phyloP scores from a whole-genome alignment of 176 grass and related monocot genomes.

The Calamus simplicifolius region DNA sequence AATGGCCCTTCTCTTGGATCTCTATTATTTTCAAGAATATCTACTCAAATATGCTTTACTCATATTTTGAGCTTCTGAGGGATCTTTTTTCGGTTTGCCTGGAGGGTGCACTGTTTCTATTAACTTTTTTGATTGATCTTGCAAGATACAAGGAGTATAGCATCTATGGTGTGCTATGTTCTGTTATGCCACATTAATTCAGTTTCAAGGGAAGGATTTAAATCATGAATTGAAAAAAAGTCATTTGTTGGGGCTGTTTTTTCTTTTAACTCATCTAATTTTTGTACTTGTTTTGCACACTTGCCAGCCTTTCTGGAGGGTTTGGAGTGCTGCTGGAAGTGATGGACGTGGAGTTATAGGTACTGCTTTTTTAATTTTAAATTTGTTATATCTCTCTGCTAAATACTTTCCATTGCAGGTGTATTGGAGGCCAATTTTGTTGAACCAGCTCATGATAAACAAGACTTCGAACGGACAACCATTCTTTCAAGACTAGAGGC shows the following conservation, averaged over 20 bases:
- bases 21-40: no score
- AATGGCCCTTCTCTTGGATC: no score
- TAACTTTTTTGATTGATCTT: no score
- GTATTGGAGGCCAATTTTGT: constrained; percentile 94
- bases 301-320: constrained; percentile 90
- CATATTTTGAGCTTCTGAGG: no score
- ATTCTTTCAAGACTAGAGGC: constrained; percentile 82
- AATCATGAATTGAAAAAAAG: no score
- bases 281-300: constrained; percentile 8
- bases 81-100: no score
- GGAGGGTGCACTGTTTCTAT: no score
- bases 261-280: constrained; percentile 3
- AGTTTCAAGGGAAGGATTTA: no score
- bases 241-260: neutral
- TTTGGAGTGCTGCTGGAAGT: constrained; percentile 89
- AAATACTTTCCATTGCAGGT: constrained; percentile 36
- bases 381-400: constrained; percentile 14
- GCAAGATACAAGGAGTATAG: no score
- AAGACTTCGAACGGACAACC: constrained; percentile 92
- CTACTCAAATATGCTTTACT: no score
- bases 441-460: constrained; percentile 99
- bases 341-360: constrained; percentile 97
- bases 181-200: no score
- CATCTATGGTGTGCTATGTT: no score
- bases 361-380: constrained; percentile 21